Percentiles rank a stretch among this genome's conserved stretches.
These are phyloP conservation scores for Curvularia sp. DNA, from an alignment of 2,329 filamentous ascomycete species.

Conservation along the genomic window DNA sequence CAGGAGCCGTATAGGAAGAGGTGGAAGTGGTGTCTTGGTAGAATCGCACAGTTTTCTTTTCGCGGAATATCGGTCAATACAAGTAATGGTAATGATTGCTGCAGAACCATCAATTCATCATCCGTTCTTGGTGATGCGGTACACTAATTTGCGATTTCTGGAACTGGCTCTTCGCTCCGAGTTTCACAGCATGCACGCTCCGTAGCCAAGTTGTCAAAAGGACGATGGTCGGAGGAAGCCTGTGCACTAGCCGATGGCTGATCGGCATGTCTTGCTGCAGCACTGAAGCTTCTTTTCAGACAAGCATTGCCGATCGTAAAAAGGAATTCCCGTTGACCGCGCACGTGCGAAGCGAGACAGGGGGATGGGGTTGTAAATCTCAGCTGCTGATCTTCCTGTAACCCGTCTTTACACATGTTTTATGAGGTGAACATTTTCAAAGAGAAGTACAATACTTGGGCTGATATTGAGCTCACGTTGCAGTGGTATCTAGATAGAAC, in stretches of 20 bases:
- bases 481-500: neutral
- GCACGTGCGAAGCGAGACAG: neutral
- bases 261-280: neutral
- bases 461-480: neutral
- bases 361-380: neutral
- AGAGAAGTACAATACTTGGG: neutral
- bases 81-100: neutral
- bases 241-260: neutral
- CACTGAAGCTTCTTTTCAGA: constrained; percentile 2
- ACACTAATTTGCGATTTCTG: neutral
- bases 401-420: neutral
- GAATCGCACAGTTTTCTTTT: neutral
- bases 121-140: neutral
- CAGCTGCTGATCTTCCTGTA: neutral
- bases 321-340: constrained; percentile 1
- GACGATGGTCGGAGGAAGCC: neutral
- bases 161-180: neutral
- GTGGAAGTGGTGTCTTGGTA: neutral
- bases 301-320: neutral
- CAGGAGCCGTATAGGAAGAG: neutral
- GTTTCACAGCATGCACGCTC: neutral
- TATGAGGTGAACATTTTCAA: neutral
- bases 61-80: neutral
- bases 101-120: neutral
- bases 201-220: neutral